phyloP scores from a whole-genome alignment of 495 filamentous ascomycete species.

The Haplographium delicatum region DNA sequence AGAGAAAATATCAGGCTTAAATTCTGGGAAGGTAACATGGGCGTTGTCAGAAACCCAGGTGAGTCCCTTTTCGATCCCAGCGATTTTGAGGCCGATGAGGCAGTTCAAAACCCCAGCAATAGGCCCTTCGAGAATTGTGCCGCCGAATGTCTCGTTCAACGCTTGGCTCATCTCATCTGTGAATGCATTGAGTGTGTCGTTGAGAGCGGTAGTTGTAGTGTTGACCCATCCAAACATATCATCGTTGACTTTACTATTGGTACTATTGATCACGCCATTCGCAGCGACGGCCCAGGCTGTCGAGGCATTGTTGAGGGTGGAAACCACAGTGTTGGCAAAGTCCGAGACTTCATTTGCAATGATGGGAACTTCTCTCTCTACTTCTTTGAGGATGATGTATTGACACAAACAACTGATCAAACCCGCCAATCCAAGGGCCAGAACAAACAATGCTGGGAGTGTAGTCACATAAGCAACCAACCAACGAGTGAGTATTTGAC shows the following conservation, averaged over 20 bases:
- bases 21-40: constrained; percentile 70
- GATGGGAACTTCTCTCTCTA: constrained; percentile 71
- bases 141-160: constrained; percentile 72
- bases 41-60: constrained; percentile 88
- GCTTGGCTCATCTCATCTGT: constrained; percentile 64
- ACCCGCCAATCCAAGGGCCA: constrained; percentile 80
- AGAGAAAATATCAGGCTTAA: constrained; percentile 79
- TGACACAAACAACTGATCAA: constrained; percentile 82
- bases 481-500: constrained; percentile 75
- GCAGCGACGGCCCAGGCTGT: constrained; percentile 69
- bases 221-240: constrained; percentile 87
- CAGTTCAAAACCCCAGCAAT: constrained; percentile 71
- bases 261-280: constrained; percentile 63
- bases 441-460: constrained; percentile 76
- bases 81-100: constrained; percentile 69
- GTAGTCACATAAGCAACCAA: constrained; percentile 82
- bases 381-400: constrained; percentile 64
- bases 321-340: constrained; percentile 78
- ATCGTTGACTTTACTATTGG: constrained; percentile 70
- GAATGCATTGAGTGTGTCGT: constrained; percentile 79
- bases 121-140: constrained; percentile 68
- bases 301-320: constrained; percentile 65
- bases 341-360: constrained; percentile 71
- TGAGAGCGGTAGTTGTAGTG: constrained; percentile 72
- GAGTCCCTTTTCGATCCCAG: constrained; percentile 71